A percentile compares a stretch with the other conserved stretches of the same genome.
Conservation (phyloP, 1,284 basidiomycete genomes). For the Austroboletus sp. region DNA sequence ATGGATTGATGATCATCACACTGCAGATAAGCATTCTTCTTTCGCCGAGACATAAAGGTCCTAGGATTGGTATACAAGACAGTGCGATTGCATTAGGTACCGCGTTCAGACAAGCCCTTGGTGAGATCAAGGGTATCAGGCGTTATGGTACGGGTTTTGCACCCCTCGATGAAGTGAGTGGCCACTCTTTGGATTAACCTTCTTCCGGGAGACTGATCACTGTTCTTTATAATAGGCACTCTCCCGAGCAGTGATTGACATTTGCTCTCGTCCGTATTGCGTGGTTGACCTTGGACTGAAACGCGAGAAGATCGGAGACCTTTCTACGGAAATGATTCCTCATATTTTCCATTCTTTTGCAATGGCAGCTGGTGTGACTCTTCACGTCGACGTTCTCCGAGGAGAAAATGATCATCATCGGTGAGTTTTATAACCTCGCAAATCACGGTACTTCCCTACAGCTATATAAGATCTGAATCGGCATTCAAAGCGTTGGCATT, state of each 20-base stretch:
- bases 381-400: constrained; percentile 89
- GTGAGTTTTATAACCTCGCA: constrained; percentile 39
- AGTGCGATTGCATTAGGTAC: constrained; percentile 87
- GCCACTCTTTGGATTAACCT: constrained; percentile 1
- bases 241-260: constrained; percentile 93
- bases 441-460: background rate
- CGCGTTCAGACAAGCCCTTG: constrained; percentile 93
- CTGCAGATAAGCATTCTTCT: constrained; percentile 72
- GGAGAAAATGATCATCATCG: constrained; percentile 98
- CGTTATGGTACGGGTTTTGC: constrained; percentile 96
- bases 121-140: constrained; percentile 90
- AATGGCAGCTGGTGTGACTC: constrained; percentile 81
- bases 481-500: constrained; percentile 97
- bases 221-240: constrained; percentile 56
- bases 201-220: constrained; percentile 5
- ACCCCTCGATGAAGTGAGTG: constrained; percentile 86
- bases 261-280: constrained; percentile 95
- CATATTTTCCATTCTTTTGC: constrained; percentile 92
- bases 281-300: constrained; percentile 84
- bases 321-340: constrained; percentile 96
- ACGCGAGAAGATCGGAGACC: constrained; percentile 94
- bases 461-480: constrained; percentile 72
- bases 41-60: constrained; percentile 10
- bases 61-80: constrained; percentile 59
- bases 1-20: constrained; percentile 98